phyloP scores from a whole-genome alignment of 768 basidiomycete species.

The Trametes cingulata region DNA sequence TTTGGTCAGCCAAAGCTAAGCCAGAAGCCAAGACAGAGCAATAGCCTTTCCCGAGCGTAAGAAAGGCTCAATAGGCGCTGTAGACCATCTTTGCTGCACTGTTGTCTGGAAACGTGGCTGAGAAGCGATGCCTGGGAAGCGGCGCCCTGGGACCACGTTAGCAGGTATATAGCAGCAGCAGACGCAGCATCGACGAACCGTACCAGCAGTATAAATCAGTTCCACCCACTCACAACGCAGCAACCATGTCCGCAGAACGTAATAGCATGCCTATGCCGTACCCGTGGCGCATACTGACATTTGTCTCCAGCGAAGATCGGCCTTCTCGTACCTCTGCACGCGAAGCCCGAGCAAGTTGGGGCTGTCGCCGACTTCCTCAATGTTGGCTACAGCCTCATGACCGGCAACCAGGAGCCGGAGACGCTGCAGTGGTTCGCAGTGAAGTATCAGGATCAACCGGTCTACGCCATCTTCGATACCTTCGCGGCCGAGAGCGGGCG shows the following conservation, averaged over 20 bases:
- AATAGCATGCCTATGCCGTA: neutral
- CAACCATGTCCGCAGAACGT: slow-evolving; percentile 14
- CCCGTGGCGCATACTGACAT: neutral
- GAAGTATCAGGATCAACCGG: slow-evolving; percentile 30
- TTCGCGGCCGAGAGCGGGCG: slow-evolving; percentile 38
- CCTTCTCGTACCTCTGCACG: slow-evolving; percentile 34
- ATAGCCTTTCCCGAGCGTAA: neutral
- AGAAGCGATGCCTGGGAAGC: neutral
- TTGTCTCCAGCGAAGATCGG: slow-evolving; percentile 19
- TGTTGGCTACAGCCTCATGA: slow-evolving; percentile 32
- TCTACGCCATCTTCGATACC: slow-evolving; percentile 42
- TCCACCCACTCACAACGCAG: too few species aligned
- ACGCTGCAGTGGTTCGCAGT: slow-evolving; percentile 43
- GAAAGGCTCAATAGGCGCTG: neutral
- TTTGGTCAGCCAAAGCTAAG: neutral
- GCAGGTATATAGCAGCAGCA: neutral
- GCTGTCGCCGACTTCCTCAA: slow-evolving; percentile 35
- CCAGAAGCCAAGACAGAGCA: neutral
- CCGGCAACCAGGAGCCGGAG: slow-evolving; percentile 33
- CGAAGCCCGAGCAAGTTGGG: slow-evolving; percentile 28
- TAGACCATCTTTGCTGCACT: neutral
- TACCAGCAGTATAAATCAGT: too few species aligned
- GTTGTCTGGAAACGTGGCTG: neutral
- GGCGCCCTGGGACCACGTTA: neutral
- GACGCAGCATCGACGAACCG: neutral